These are phyloP conservation scores for Dacryopinax spathularia DNA, from an alignment of 768 basidiomycete species.

Conservation along the genomic window DNA sequence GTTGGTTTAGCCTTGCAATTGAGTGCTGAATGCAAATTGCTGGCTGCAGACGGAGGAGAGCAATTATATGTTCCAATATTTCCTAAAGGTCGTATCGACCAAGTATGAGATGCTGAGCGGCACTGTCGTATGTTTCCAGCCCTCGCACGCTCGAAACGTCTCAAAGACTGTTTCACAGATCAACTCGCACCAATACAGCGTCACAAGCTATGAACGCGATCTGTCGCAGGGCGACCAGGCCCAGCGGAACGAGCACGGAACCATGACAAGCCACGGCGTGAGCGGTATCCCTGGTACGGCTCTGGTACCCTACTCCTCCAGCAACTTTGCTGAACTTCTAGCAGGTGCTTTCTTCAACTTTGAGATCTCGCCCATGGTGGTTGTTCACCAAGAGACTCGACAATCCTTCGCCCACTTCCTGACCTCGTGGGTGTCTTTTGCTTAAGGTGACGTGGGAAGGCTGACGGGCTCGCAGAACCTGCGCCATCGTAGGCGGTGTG, in stretches of 20 bases:
- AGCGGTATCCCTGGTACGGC: slow-evolving; percentile 51
- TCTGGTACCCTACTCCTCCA: not conserved
- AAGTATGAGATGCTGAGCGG: slow-evolving; percentile 77
- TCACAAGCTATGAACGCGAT: slow-evolving; percentile 92
- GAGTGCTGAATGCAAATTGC: slow-evolving; percentile 5
- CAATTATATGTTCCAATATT: slow-evolving; percentile 96
- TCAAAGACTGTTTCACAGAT: slow-evolving; percentile 31
- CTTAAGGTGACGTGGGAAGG: not conserved
- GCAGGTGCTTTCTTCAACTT: slow-evolving; percentile 78
- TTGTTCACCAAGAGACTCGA: slow-evolving; percentile 77
- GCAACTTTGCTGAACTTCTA: not conserved
- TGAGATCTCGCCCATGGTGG: slow-evolving; percentile 91
- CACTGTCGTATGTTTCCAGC: slow-evolving; percentile 36
- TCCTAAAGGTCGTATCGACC: slow-evolving; percentile 96
- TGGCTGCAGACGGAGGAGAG: slow-evolving; percentile 48
- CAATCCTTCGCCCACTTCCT: slow-evolving; percentile 97
- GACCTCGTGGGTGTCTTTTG: slow-evolving; percentile 58
- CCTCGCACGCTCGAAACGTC: not conserved
- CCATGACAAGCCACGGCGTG: slow-evolving; percentile 50
- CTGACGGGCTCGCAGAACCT: slow-evolving; percentile 47
- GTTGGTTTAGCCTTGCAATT: not conserved
- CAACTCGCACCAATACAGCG: slow-evolving; percentile 88
- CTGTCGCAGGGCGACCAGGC: slow-evolving; percentile 39
- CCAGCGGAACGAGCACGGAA: slow-evolving; percentile 25
- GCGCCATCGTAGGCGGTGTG: slow-evolving; percentile 95